A percentile compares a stretch with the other conserved stretches of the same genome.
Evolutionary conservation across 148 eudicot genomes (phyloP).

Genomic region (Vaccinium corymbosum): DNA sequence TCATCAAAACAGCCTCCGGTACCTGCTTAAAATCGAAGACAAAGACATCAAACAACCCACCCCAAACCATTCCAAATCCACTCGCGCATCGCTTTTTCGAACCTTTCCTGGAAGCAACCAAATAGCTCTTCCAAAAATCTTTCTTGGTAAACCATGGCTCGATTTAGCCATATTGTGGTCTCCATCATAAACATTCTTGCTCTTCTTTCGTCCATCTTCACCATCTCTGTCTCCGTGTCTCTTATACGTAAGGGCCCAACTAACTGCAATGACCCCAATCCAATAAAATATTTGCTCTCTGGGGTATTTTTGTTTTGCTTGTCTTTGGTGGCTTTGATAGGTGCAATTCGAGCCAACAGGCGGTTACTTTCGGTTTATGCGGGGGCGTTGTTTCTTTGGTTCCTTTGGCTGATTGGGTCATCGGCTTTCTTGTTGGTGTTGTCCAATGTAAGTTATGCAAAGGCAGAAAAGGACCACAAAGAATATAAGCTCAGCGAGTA

Average conservation of each 20-base stretch:
- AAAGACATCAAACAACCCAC: neutral
- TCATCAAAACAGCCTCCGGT: neutral
- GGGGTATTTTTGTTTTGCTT: neutral
- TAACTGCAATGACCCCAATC: neutral
- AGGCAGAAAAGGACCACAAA: conserved; percentile 3
- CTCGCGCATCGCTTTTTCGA: neutral
- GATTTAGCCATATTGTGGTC: conserved; percentile 1
- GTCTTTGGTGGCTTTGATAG: conserved; percentile 8
- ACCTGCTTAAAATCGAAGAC: neutral
- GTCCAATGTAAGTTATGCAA: neutral
- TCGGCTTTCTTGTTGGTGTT: neutral
- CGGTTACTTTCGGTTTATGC: neutral
- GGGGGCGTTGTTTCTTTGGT: neutral
- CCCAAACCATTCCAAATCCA: neutral
- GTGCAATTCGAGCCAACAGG: neutral
- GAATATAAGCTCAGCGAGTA: conserved; percentile 4
- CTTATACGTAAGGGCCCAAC: neutral
- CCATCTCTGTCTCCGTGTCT: neutral
- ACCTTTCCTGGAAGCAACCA: neutral
- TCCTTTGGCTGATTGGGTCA: neutral
- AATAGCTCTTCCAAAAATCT: neutral
- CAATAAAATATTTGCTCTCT: neutral
- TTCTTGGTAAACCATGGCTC: neutral
- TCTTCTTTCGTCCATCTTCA: conserved; percentile 4
- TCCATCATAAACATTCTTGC: neutral